A percentile compares a stretch with the other conserved stretches of the same genome.
Evolutionary conservation across 2,329 filamentous ascomycete species (phyloP).

Genomic region (Drechslera avenae): DNA sequence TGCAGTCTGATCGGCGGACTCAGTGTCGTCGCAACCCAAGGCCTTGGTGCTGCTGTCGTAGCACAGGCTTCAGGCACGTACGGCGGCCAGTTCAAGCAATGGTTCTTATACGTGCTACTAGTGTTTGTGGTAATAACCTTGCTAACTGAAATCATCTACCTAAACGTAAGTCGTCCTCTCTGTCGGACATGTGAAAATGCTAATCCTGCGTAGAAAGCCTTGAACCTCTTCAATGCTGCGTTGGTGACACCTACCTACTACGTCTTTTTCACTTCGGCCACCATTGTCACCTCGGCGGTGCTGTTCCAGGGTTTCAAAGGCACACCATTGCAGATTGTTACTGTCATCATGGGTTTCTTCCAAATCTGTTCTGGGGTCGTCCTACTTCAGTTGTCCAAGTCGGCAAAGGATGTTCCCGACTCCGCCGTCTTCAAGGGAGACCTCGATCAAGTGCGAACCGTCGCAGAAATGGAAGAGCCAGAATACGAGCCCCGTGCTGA

Average conservation of each 20-base stretch:
- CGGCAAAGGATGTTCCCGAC: slow-evolving; percentile 95
- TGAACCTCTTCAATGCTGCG: slow-evolving; percentile 95
- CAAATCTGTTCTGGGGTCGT: slow-evolving; percentile 93
- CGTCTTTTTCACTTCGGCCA: slow-evolving; percentile 95
- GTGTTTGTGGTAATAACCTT: slow-evolving; percentile 90
- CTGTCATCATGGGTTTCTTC: slow-evolving; percentile 90
- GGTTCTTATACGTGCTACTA: slow-evolving; percentile 92
- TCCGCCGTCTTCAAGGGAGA: slow-evolving; percentile 90
- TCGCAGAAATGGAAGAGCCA: slow-evolving; percentile 93
- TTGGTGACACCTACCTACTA: slow-evolving; percentile 98
- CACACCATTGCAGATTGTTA: slow-evolving; percentile 76
- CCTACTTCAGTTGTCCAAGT: slow-evolving; percentile 93
- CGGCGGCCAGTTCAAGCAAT: slow-evolving; percentile 86
- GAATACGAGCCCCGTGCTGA: slow-evolving; percentile 96
- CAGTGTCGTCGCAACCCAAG: slow-evolving; percentile 94
- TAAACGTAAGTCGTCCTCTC: slow-evolving; percentile 73
- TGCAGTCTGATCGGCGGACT: slow-evolving; percentile 94
- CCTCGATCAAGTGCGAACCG: slow-evolving; percentile 91
- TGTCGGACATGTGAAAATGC: slow-evolving; percentile 5
- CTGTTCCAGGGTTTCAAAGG: slow-evolving; percentile 95
- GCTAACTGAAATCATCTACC: slow-evolving; percentile 89
- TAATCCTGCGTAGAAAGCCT: slow-evolving; percentile 75
- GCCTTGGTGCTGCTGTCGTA: slow-evolving; percentile 86
- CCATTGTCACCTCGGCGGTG: slow-evolving; percentile 90
- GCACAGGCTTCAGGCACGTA: slow-evolving; percentile 77